Base-by-base conservation (phyloP, 345 rosid species). In the Streptanthus diversifolius region DNA sequence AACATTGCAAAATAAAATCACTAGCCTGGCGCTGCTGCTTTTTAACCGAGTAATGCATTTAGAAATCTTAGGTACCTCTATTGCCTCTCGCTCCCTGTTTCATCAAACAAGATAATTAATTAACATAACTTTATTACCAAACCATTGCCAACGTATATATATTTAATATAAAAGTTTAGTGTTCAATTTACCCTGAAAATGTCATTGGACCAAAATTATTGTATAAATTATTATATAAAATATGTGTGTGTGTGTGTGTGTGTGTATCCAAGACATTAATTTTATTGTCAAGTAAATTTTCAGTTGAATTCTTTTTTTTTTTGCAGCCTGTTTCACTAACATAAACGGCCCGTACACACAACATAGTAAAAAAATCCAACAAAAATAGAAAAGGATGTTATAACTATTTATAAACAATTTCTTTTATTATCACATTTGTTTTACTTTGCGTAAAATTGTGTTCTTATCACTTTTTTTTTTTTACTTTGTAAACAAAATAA, bases 11-110 rank as follows among this genome's bases (percentile, higher is more conserved):
- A 62, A 18, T 36, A 60, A 59, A 19, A 65, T 41, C 17, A 73
- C 77, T 57, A 47, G 53, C 72, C 72, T 74, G 60, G 61, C 5
- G 52, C 53, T 74, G 52, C 77, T 66, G 53, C 72, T 74, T 66
- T 47, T 18, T 58, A 74, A 66, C 44, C 72, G 78, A 57, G 17
- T 41, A 57, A 66, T 66, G 67, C 53, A 39, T 66, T 58, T 57
- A 25, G 72, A 48, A 57, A 66, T 58, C 30, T 57, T 66, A 14
- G 66, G 72, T 57, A 37, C 4, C 25, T 74, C 78, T 27, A 25
- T 7, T 29, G 72, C 61, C 61, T 66, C 61, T 39, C 11, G 52
- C 44, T 48, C 67, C 45, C 78, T 74, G 53, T 65, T 55, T 35
- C 24, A 41, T 25, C 27, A 25, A 25, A 25, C 27, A 25, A 32